phyloP scores from a whole-genome alignment of 2,329 filamentous ascomycete species.

The Coniochaeta ligniaria region DNA sequence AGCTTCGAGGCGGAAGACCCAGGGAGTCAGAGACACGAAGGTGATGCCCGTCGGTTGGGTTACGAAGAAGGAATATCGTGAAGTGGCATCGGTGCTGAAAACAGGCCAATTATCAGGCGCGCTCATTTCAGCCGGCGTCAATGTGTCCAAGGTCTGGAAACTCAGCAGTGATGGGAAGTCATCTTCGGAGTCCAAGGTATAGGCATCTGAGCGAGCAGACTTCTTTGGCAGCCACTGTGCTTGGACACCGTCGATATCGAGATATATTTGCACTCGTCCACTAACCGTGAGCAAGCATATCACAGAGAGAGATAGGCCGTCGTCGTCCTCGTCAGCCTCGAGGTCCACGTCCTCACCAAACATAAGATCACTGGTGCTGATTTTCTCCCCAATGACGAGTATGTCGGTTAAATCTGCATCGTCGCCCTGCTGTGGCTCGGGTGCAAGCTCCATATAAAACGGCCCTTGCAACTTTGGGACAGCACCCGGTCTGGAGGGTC shows the following conservation, averaged over 20 bases:
- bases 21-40: slow-evolving; percentile 51
- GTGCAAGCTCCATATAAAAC: slow-evolving; percentile 49
- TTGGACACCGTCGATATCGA: slow-evolving; percentile 55
- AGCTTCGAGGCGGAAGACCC: slow-evolving; percentile 57
- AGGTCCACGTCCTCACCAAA: slow-evolving; percentile 57
- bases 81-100: slow-evolving; percentile 54
- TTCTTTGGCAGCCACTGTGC: slow-evolving; percentile 59
- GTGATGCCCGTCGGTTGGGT: slow-evolving; percentile 55
- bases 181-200: slow-evolving; percentile 25
- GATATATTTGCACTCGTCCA: slow-evolving; percentile 53
- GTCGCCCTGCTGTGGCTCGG: slow-evolving; percentile 44
- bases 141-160: slow-evolving; percentile 56
- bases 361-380: slow-evolving; percentile 54
- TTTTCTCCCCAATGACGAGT: slow-evolving; percentile 53
- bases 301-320: slow-evolving; percentile 53
- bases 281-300: slow-evolving; percentile 54
- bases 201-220: slow-evolving; percentile 26
- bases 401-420: slow-evolving; percentile 55
- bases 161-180: slow-evolving; percentile 43
- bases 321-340: slow-evolving; percentile 48
- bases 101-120: slow-evolving; percentile 48
- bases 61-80: slow-evolving; percentile 56
- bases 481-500: slow-evolving; percentile 49
- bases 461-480: slow-evolving; percentile 57
- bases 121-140: slow-evolving; percentile 45